Evolutionary conservation across 1,284 basidiomycete genomes (phyloP).

Genomic region (Sanguinoderma infundibulare): DNA sequence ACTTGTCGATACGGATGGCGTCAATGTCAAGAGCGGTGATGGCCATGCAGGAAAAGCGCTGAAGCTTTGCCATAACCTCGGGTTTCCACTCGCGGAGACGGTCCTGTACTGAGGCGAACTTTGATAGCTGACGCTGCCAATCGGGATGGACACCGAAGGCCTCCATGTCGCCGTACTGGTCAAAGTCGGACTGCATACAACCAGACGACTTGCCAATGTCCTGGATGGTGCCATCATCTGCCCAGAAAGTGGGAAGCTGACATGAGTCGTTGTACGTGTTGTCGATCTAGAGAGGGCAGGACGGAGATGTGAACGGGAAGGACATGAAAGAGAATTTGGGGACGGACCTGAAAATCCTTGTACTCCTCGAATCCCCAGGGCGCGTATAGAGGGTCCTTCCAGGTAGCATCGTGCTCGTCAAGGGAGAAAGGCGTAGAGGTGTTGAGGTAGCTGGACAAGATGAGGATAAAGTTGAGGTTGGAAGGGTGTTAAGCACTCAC

Average conservation of each 20-base stretch:
- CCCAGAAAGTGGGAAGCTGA: constrained; percentile 77
- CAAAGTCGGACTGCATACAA: constrained; percentile 84
- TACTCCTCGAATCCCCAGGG: constrained; percentile 89
- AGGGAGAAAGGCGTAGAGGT: constrained; percentile 78
- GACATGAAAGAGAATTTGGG: neutral
- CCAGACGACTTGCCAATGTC: constrained; percentile 59
- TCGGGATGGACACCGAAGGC: constrained; percentile 95
- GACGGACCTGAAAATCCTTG: constrained; percentile 73
- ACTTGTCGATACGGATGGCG: constrained; percentile 92
- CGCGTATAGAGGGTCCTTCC: constrained; percentile 77
- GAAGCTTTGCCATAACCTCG: constrained; percentile 74
- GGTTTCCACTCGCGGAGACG: constrained; percentile 90
- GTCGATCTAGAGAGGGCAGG: constrained; percentile 46
- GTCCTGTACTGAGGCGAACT: constrained; percentile 94
- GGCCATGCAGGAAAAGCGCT: constrained; percentile 81
- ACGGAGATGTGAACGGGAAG: neutral
- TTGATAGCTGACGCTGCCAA: constrained; percentile 91
- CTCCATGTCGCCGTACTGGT: constrained; percentile 94
- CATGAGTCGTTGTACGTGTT: constrained; percentile 79
- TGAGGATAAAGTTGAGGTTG: neutral
- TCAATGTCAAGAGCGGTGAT: constrained; percentile 89
- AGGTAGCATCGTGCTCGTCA: constrained; percentile 74
- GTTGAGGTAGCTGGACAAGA: constrained; percentile 67
- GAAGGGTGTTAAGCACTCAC: constrained; percentile 46
- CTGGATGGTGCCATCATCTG: constrained; percentile 71